Percentiles rank a stretch among this genome's conserved stretches.
phyloP scores from a whole-genome alignment of 352 stramenopile species.

The Phytophthora pseudosyringae region DNA sequence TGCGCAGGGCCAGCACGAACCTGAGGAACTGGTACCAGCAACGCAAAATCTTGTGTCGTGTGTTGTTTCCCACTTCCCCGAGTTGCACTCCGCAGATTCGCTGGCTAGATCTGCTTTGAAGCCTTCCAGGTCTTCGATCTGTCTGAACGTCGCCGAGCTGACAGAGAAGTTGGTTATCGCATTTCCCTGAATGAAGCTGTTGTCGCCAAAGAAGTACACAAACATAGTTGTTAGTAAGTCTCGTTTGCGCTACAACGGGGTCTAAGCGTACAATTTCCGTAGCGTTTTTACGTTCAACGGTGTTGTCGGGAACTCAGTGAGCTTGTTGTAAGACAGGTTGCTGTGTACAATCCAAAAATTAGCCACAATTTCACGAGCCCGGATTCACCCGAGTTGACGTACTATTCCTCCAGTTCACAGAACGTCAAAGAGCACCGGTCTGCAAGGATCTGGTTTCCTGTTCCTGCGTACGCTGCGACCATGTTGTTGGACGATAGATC shows the following conservation, averaged over 20 bases:
- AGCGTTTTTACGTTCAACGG: conserved; percentile 34
- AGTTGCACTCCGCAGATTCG: conserved; percentile 11
- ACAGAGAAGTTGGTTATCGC: conserved; percentile 38
- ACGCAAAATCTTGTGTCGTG: conserved; percentile 42
- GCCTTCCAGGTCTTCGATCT: conserved; percentile 27
- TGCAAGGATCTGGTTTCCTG: conserved; percentile 18
- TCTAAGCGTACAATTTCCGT: conserved; percentile 29
- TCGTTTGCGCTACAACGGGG: neutral
- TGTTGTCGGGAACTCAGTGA: conserved; percentile 34
- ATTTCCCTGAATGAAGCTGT: conserved; percentile 41
- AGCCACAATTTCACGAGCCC: neutral
- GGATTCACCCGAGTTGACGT: neutral
- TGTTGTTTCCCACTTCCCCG: conserved; percentile 31
- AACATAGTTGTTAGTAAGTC: neutral
- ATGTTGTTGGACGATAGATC: conserved; percentile 53
- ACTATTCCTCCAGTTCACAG: conserved; percentile 43
- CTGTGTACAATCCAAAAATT: conserved; percentile 12
- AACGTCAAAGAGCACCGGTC: conserved; percentile 23
- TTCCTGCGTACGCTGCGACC: conserved; percentile 36
- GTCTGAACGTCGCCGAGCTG: conserved; percentile 23
- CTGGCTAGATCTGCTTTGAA: conserved; percentile 29
- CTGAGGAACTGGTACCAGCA: conserved; percentile 7
- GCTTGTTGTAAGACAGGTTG: conserved; percentile 46
- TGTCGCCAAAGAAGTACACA: neutral
- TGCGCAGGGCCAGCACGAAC: conserved; percentile 4